phyloP scores from a whole-genome alignment of 305 asterid species.

The Fraxinus platypoda region DNA sequence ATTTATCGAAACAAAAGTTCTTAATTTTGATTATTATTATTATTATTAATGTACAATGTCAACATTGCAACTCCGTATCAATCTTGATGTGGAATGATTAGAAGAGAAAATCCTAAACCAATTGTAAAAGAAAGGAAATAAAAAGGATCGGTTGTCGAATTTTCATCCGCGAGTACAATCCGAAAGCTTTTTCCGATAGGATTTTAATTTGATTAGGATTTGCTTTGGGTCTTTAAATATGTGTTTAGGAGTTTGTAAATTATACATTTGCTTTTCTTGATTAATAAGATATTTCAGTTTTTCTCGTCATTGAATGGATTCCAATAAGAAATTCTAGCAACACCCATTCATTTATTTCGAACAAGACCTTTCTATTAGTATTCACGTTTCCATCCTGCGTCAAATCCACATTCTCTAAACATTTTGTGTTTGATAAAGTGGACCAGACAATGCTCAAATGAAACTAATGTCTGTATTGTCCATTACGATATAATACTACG shows the following conservation, averaged over 20 bases:
- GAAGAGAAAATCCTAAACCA: not conserved
- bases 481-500: not conserved
- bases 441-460: not conserved
- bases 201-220: not conserved
- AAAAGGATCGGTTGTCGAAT: not conserved
- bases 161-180: not conserved
- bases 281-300: not conserved
- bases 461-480: not conserved
- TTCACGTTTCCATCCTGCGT: not conserved
- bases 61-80: not conserved
- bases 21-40: not conserved
- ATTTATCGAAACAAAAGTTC: not conserved
- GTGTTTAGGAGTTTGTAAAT: not conserved
- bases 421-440: not conserved
- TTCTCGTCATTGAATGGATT: not conserved
- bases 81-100: not conserved
- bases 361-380: not conserved
- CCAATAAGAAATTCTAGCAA: not conserved
- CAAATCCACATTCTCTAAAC: not conserved
- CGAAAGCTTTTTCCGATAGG: not conserved
- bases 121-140: not conserved
- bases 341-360: not conserved
- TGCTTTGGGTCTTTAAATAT: not conserved
- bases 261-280: not conserved
- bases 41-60: not conserved